Percentiles rank a stretch among this genome's conserved stretches.
Conservation (phyloP, 2,329 filamentous ascomycete genomes). For the Colletotrichum aenigma region DNA sequence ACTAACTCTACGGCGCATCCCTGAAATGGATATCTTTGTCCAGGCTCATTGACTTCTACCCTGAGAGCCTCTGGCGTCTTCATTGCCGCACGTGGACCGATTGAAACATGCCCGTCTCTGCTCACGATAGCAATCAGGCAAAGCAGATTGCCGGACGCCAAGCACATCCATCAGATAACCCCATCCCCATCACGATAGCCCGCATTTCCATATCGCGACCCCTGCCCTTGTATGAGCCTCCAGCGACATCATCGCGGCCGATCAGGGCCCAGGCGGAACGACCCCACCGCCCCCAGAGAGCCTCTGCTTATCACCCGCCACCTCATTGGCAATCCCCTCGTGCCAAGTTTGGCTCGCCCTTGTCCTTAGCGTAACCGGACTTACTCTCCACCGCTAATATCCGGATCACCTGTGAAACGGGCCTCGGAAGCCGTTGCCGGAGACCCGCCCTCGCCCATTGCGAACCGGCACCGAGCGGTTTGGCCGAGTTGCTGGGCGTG, state of each 20-base stretch:
- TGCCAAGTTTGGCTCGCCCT: not conserved
- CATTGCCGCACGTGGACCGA: not conserved
- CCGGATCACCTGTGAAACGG: not conserved
- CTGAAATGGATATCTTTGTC: not conserved
- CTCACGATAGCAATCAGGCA: not conserved
- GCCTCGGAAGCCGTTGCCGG: not conserved
- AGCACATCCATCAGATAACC: not conserved
- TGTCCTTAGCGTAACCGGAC: not conserved
- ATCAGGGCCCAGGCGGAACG: not conserved
- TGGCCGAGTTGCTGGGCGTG: not conserved
- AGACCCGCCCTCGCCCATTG: not conserved
- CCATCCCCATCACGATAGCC: slow-evolving; percentile 6
- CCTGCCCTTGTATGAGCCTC: not conserved
- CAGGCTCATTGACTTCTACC: not conserved
- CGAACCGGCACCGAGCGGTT: not conserved
- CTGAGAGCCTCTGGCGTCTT: not conserved
- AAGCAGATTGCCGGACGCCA: not conserved
- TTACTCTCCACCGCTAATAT: not conserved
- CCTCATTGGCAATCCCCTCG: not conserved
- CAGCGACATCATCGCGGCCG: not conserved
- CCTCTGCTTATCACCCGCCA: not conserved
- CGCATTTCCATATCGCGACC: slow-evolving; percentile 35
- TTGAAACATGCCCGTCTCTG: not conserved
- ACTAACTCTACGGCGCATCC: rapidly evolving
- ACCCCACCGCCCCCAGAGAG: not conserved